A percentile compares a stretch with the other conserved stretches of the same genome.
phyloP scores from a whole-genome alignment of 805 yeast species.

The Tetrapisispora iriomotensis region DNA sequence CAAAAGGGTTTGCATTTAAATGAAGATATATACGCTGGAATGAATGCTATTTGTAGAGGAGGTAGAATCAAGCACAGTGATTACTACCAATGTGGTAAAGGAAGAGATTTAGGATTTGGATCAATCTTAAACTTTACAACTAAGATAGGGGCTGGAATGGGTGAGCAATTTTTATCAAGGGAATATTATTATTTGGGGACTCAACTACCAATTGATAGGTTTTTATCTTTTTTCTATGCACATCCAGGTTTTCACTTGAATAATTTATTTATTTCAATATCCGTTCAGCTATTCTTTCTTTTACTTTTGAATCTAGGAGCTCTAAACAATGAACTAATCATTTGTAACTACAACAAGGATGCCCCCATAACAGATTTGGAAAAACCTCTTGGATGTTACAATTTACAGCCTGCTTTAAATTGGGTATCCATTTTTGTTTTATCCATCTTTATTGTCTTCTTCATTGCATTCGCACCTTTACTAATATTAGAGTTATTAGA shows the following conservation, averaged over 20 bases:
- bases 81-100: slow-evolving; percentile 94
- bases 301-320: slow-evolving; percentile 74
- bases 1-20: slow-evolving; percentile 88
- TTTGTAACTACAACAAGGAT: slow-evolving; percentile 57
- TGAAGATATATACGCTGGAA: slow-evolving; percentile 95
- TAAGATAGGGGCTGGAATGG: slow-evolving; percentile 98
- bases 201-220: slow-evolving; percentile 77
- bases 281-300: slow-evolving; percentile 80
- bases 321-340: slow-evolving; percentile 57
- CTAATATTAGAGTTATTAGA: slow-evolving; percentile 82
- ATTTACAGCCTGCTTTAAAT: slow-evolving; percentile 71
- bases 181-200: slow-evolving; percentile 90
- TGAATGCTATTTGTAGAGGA: slow-evolving; percentile 80
- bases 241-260: slow-evolving; percentile 95
- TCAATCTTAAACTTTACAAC: slow-evolving; percentile 89
- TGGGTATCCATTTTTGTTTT: slow-evolving; percentile 87
- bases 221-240: slow-evolving; percentile 88
- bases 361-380: slow-evolving; percentile 65
- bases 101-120: slow-evolving; percentile 88
- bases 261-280: slow-evolving; percentile 75
- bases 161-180: slow-evolving; percentile 86
- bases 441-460: slow-evolving; percentile 86
- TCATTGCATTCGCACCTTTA: slow-evolving; percentile 82
- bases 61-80: slow-evolving; percentile 94
- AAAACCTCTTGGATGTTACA: slow-evolving; percentile 75